These are phyloP conservation scores for Pholiota microspora DNA, from an alignment of 768 basidiomycete genomes.

Conservation along the genomic window DNA sequence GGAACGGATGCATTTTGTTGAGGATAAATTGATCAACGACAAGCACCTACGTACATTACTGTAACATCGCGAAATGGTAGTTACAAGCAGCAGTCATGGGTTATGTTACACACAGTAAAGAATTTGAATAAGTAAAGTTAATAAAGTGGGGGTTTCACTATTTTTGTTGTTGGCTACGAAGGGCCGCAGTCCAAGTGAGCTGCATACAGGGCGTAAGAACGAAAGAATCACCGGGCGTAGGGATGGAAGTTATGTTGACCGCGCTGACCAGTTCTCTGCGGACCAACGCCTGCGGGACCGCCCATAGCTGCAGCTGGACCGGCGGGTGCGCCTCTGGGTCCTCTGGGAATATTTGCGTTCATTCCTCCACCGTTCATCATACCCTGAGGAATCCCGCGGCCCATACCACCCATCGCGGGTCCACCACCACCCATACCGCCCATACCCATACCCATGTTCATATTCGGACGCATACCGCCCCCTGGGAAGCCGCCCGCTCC, in stretches of 20 bases:
- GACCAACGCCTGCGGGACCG: constrained; percentile 61
- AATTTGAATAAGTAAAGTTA: constrained; percentile 6
- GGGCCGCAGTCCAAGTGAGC: neutral
- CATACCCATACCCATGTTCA: constrained; percentile 45
- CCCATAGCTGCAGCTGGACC: constrained; percentile 47
- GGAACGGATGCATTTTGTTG: no score
- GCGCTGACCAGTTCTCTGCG: constrained; percentile 68
- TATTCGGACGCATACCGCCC: constrained; percentile 31
- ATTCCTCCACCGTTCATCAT: constrained; percentile 44
- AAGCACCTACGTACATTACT: no score
- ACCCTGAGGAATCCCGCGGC: constrained; percentile 40
- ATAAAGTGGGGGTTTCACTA: neutral
- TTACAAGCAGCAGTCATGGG: neutral
- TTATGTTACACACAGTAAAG: constrained; percentile 4
- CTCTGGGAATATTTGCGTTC: constrained; percentile 62
- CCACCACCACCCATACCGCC: constrained; percentile 39
- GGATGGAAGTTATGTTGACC: constrained; percentile 85
- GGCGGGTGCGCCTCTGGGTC: constrained; percentile 57
- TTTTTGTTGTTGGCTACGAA: neutral
- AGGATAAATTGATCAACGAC: no score
- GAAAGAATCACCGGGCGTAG: constrained; percentile 57
- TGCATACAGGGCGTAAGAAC: neutral
- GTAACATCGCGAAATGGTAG: no score
- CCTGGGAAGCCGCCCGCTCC: constrained; percentile 21
- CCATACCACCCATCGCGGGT: constrained; percentile 33